Base-by-base conservation (phyloP, 306 rosid species). In the Myrica gale region DNA sequence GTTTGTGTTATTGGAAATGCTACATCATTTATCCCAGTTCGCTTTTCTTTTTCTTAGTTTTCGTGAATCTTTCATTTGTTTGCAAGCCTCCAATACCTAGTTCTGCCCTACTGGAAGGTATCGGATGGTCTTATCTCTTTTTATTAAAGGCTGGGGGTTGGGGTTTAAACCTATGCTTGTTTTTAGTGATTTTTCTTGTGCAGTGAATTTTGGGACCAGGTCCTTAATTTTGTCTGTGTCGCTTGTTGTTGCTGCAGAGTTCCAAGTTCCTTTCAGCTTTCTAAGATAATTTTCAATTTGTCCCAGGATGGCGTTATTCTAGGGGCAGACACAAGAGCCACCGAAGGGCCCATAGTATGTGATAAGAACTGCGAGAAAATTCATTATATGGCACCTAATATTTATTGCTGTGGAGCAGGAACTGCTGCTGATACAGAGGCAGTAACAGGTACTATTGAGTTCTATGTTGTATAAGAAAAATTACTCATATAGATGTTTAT, bases 401-500 rank as follows among this genome's bases (percentile, higher is more conserved):
- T 88, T 17, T 88, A 83, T 65, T 88, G 91, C 62, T 88, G 91
- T 67, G 91, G 91, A 74, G 91, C 91, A 3, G 91, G 91, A 73
- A 88, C 91, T 52, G 91, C 91, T 62, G 91, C 89, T 62, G 91
- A 88, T 77, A 88, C 91, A n/a, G 91, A 88, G 83, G 91, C 91
- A 23, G 89, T 88, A 23, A 88, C 91, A 76, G 89, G 90, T 84
- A 79, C 53, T 12, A 75, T 48, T 76, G 52, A 63, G 37, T 56
- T 70, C 45, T 70, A 41, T 20, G 44, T 42, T 68, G 12, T 23
- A 16, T 46, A 44, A 67, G 32, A 67, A 67, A 66, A 39, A 7
- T 3, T 7, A 5, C 58, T 26, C 53, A 1, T 47, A 17, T 39
- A 43, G 16, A 57, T 67, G 68, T 17, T 68, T 55, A 43, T 68